Evolutionary conservation across 2,329 filamentous ascomycete species (phyloP), one percentile per base, ranked within the genome.

Genomic region (Aspergillus viridinutans): DNA sequence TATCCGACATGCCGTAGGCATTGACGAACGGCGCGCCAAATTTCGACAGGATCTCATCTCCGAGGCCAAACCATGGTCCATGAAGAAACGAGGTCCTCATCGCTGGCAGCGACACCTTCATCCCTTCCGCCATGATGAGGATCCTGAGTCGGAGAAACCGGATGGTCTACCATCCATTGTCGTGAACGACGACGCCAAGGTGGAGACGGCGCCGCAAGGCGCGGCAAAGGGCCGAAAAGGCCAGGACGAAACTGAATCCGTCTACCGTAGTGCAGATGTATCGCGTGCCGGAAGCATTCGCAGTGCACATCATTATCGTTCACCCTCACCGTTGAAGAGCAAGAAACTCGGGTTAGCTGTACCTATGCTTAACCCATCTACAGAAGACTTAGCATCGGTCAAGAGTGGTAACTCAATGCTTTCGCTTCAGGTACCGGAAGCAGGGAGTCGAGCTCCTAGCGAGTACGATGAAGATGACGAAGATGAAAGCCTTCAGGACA

Each of bases 401-500:
- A 62, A 64, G 32, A 74, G 72, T 40, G 62, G 66, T 10, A 58
- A 69, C 0, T 70, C 70, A 1, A 66, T 64, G 4, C 51, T 65
- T 3, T 74, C 72, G 1, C 62, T 74, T 21, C 66, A 67, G 21
- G 58, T 72, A 1, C 69, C 70, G 7, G 52, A 40, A n/a, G 51
- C 42, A 9, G 40, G 48, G 7, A 58, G 60, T 20, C 54, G 55
- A 26, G 54, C 52, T 17, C n/a, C 42, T 23, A 23, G 21, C n/a
- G 63, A 56, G 4, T 55, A 61, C 12, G 64, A 71, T 10, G 62
- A 61, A 48, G 66, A 67, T 3, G 67, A 67, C 17, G 72, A 76
- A 14, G 68, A 74, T 14, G 67, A 70, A n/a, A 57, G 56, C 0
- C 78, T 81, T 1, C 89, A 92, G 66, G 88, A 93, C 62, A 88